A percentile compares a stretch with the other conserved stretches of the same genome.
phyloP scores from a whole-genome alignment of 1,139 yeast genomes.

The Hanseniaspora sp. region DNA sequence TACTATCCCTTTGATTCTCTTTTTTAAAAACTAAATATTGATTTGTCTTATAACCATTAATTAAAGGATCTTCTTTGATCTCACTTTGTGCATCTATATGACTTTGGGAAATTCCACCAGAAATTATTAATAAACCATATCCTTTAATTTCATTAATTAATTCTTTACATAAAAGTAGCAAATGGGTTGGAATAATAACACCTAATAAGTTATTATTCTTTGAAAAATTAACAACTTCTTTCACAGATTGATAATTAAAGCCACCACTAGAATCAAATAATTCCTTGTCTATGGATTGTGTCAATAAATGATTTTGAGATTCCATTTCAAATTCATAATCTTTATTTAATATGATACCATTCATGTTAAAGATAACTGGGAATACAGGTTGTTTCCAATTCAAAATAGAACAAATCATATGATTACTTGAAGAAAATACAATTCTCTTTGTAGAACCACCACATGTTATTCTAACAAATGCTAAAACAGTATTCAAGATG shows the following conservation, averaged over 20 bases:
- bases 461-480: conserved; percentile 55
- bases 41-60: conserved; percentile 62
- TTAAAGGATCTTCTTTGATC: conserved; percentile 36
- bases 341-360: conserved; percentile 43
- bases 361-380: conserved; percentile 81
- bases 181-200: conserved; percentile 58
- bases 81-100: conserved; percentile 23
- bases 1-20: conserved; percentile 26
- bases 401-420: conserved; percentile 77
- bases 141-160: conserved; percentile 65
- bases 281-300: conserved; percentile 17
- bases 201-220: conserved; percentile 76
- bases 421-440: conserved; percentile 75
- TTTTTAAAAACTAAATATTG: conserved; percentile 62
- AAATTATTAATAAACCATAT: conserved; percentile 73
- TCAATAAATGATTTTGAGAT: conserved; percentile 26
- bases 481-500: conserved; percentile 60
- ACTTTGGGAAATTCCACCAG: conserved; percentile 36
- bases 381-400: conserved; percentile 98
- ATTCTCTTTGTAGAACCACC: conserved; percentile 37
- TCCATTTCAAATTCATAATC: conserved; percentile 32
- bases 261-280: conserved; percentile 18
- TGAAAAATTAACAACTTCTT: conserved; percentile 62
- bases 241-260: conserved; percentile 35
- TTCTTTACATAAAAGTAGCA: conserved; percentile 64